Conservation (phyloP, 2,329 filamentous ascomycete species). For the Catunica adiposa region DNA sequence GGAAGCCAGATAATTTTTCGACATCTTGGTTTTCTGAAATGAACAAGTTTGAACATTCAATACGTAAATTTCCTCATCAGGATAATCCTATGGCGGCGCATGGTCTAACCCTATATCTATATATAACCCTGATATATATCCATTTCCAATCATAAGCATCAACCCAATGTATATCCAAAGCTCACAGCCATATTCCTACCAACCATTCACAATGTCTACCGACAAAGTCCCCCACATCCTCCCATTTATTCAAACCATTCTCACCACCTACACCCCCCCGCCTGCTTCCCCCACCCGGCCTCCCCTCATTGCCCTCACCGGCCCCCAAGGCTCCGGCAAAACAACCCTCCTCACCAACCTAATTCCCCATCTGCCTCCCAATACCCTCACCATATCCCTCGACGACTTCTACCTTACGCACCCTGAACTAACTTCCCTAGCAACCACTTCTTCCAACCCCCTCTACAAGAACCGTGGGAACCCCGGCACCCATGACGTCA, state of each 20-base stretch:
- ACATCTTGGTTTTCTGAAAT: too few relatives aligned
- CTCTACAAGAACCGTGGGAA: slow-evolving; percentile 71
- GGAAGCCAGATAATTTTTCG: too few relatives aligned
- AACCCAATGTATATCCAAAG: too few relatives aligned
- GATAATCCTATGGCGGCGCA: too few relatives aligned
- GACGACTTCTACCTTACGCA: slow-evolving; percentile 81
- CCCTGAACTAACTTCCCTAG: slow-evolving; percentile 47
- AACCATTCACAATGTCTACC: slow-evolving; percentile 28
- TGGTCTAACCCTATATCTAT: too few relatives aligned
- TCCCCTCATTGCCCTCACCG: slow-evolving; percentile 78
- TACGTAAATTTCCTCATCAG: too few relatives aligned
- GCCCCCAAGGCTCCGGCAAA: slow-evolving; percentile 83
- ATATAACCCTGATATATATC: too few relatives aligned
- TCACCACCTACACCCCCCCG: slow-evolving; percentile 16
- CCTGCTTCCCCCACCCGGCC: slow-evolving; percentile 32
- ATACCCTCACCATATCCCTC: slow-evolving; percentile 58
- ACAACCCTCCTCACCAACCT: slow-evolving; percentile 66
- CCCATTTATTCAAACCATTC: slow-evolving; percentile 54
- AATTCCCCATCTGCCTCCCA: slow-evolving; percentile 39
- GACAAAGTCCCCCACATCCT: slow-evolving; percentile 66
- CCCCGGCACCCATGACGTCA: slow-evolving; percentile 66
- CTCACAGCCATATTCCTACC: too few relatives aligned
- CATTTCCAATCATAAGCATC: too few relatives aligned
- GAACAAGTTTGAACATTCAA: too few relatives aligned
- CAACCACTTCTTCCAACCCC: slow-evolving; percentile 51